Percentiles rank a stretch among this genome's conserved stretches.
phyloP scores from a whole-genome alignment of 2,329 filamentous ascomycete species.

The Fusarium domesticum region DNA sequence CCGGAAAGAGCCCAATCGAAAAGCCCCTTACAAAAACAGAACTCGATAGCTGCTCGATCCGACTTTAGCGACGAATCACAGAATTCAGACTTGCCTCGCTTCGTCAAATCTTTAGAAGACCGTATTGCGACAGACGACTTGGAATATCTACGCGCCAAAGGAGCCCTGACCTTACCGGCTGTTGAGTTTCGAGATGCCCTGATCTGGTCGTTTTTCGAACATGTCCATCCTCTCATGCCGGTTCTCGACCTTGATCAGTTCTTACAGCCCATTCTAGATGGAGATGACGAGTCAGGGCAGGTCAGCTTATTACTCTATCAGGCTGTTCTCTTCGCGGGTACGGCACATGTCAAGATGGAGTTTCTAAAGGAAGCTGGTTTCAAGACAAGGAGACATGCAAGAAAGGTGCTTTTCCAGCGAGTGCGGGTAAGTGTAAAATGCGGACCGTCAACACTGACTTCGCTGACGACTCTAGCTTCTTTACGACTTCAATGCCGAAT shows the following conservation, averaged over 20 bases:
- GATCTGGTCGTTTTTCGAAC: slow-evolving; percentile 77
- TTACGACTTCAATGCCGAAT: slow-evolving; percentile 92
- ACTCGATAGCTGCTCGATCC: slow-evolving; percentile 32
- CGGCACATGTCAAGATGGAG: slow-evolving; percentile 78
- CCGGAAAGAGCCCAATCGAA: too few species aligned
- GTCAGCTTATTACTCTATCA: slow-evolving; percentile 86
- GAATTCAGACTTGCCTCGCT: slow-evolving; percentile 48
- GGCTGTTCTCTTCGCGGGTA: slow-evolving; percentile 87
- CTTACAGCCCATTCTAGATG: slow-evolving; percentile 55
- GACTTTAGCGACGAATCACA: slow-evolving; percentile 4
- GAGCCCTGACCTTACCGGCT: slow-evolving; percentile 72
- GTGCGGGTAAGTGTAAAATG: slow-evolving; percentile 72
- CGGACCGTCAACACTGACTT: background rate
- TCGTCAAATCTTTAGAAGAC: slow-evolving; percentile 74
- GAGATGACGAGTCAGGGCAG: slow-evolving; percentile 65
- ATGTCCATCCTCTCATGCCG: slow-evolving; percentile 86
- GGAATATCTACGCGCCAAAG: slow-evolving; percentile 76
- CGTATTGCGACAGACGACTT: slow-evolving; percentile 77
- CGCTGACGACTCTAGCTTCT: slow-evolving; percentile 53
- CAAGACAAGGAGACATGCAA: slow-evolving; percentile 69
- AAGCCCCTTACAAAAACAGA: too few species aligned
- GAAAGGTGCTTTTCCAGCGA: slow-evolving; percentile 82
- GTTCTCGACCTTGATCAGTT: slow-evolving; percentile 62
- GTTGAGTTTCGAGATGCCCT: slow-evolving; percentile 70
- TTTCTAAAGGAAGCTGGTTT: slow-evolving; percentile 75